Base-by-base conservation (phyloP, 345 rosid species). In the Luvunga scandens region DNA sequence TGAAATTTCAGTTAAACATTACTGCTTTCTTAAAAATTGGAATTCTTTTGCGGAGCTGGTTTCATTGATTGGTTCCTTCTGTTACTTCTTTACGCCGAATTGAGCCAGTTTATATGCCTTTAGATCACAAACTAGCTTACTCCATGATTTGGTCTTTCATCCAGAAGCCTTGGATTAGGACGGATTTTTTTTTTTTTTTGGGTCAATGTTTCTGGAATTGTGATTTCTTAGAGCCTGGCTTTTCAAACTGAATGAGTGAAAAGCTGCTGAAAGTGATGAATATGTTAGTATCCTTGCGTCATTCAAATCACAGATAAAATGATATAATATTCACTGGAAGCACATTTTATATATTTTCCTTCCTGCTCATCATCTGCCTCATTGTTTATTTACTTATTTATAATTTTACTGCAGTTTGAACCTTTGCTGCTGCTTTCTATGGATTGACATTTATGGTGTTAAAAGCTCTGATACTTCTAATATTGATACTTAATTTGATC, bases 141-240 rank as follows among this genome's bases (percentile, higher is more conserved):
- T 31, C 69, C 34, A 25, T 63, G 67, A 76, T 24, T n/a, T 63
- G 8, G n/a, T n/a, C n/a, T n/a, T n/a, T n/a, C n/a, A n/a, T n/a
- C n/a, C n/a, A n/a, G n/a, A n/a, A n/a, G n/a, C 55, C 53, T 38
- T 60, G 79, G 75, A 66, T 66, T 60, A 71, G 82, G 82, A 70
- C 4, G 6, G 6, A 18, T 2, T 22, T 33, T 28, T 24, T 18
- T 62, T 75, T 7, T 7, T 27, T 33, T 2, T 33, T 33, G 5
- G 1, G 33, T 31, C 21, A 53, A 33, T 59, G 24, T 30, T 42
- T 69, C 33, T 28, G 70, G 30, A n/a, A 69, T 14, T 77, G 45
- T 39, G 34, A 63, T 63, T 63, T 63, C 69, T 25, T 75, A 18
- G 28, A 3, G 57, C 30, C 31, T 62, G 28, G 60, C 6, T 9